These are phyloP conservation scores for Kurtzmaniella quercitrusa DNA, from an alignment of 1,139 yeast genomes.

Conservation along the genomic window DNA sequence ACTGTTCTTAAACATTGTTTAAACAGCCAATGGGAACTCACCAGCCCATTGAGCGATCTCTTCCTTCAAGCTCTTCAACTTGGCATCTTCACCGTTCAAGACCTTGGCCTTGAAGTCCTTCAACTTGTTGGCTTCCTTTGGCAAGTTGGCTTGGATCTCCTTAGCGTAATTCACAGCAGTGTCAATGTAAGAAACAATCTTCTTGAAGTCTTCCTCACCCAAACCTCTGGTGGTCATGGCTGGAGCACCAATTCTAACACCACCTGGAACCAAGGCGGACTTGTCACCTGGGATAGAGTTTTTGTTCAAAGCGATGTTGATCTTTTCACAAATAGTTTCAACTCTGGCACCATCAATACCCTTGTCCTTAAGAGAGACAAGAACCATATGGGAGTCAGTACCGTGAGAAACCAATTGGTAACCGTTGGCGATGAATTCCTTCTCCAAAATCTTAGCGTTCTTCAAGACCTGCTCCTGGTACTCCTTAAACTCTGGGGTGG, in stretches of 20 bases:
- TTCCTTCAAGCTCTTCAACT: slow-evolving; percentile 57
- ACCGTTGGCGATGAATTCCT: slow-evolving; percentile 64
- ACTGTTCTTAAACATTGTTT: slow-evolving; percentile 13
- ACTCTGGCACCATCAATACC: slow-evolving; percentile 97
- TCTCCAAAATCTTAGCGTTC: slow-evolving; percentile 83
- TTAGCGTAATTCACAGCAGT: slow-evolving; percentile 77
- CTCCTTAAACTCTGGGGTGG: slow-evolving; percentile 84
- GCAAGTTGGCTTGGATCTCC: slow-evolving; percentile 68
- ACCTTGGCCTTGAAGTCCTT: slow-evolving; percentile 88
- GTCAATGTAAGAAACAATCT: slow-evolving; percentile 81
- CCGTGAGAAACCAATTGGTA: slow-evolving; percentile 88
- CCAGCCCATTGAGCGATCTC: slow-evolving; percentile 93
- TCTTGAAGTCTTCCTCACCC: slow-evolving; percentile 79
- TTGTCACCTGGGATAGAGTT: slow-evolving; percentile 98
- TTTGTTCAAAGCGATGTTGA: slow-evolving; percentile 94
- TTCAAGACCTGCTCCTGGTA: slow-evolving; percentile 87
- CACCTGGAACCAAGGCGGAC: slow-evolving; percentile 97
- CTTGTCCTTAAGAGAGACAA: slow-evolving; percentile 84
- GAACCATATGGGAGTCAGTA: slow-evolving; percentile 95
- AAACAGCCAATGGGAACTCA: slow-evolving; percentile 86
- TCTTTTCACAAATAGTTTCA: slow-evolving; percentile 90
- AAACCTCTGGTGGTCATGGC: slow-evolving; percentile 99
- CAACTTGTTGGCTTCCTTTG: slow-evolving; percentile 85
- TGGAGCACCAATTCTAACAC: slow-evolving; percentile 97
- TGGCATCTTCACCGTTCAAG: slow-evolving; percentile 63